Evolutionary conservation across 2,329 filamentous ascomycete genomes (phyloP).

Genomic region (Geosmithia morbida): DNA sequence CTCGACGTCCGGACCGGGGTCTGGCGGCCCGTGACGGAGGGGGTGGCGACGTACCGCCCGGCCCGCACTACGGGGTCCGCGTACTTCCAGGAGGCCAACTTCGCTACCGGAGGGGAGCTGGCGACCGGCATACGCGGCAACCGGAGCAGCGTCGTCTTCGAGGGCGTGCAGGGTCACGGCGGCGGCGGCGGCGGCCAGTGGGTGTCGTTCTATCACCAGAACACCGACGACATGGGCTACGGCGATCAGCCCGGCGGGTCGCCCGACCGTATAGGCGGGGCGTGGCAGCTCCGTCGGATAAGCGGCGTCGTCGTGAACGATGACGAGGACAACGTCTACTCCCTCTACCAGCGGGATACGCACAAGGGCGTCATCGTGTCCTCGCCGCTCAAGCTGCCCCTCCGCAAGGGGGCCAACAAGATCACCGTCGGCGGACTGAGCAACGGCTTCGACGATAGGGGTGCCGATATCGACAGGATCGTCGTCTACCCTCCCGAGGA

Average conservation of each 20-base stretch:
- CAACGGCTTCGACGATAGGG: conserved; percentile 41
- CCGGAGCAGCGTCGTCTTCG: conserved; percentile 34
- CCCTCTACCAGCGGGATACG: conserved; percentile 34
- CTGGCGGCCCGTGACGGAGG: conserved; percentile 27
- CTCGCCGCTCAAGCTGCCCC: conserved; percentile 36
- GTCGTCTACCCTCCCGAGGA: conserved; percentile 43
- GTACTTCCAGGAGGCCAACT: conserved; percentile 36
- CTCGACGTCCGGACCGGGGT: conserved; percentile 34
- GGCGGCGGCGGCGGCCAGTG: conserved; percentile 24
- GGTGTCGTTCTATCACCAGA: conserved; percentile 42
- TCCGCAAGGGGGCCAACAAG: conserved; percentile 37
- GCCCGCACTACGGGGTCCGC: conserved; percentile 27
- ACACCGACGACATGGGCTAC: conserved; percentile 44
- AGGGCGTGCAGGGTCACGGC: conserved; percentile 26
- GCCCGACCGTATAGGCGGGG: conserved; percentile 44
- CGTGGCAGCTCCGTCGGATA: conserved; percentile 44
- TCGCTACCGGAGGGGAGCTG: conserved; percentile 22
- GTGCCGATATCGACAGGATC: conserved; percentile 43
- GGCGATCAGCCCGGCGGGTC: conserved; percentile 35
- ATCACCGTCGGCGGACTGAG: conserved; percentile 42
- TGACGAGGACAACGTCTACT: conserved; percentile 25
- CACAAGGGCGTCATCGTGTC: conserved; percentile 45
- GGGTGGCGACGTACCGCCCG: conserved; percentile 28
- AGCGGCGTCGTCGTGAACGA: conserved; percentile 45
- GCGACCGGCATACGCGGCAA: conserved; percentile 37